Base-by-base conservation (phyloP, 139 green algal genomes). In the Edaphochlamys debaryana region DNA sequence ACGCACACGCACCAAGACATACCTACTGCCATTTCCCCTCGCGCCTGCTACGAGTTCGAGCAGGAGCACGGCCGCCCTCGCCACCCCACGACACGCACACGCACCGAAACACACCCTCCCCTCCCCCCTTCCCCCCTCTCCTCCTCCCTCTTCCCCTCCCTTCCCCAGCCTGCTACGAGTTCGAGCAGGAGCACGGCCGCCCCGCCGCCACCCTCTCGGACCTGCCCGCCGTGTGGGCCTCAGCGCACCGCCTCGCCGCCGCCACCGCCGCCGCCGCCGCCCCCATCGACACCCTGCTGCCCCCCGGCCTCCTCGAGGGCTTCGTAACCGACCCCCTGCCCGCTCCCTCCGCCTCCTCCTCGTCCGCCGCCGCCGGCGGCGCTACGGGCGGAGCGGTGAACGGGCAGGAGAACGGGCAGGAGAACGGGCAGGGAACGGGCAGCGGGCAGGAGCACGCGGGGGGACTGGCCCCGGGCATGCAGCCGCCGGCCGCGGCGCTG, bases 1-100 rank as follows among this genome's bases (percentile, higher is more conserved):
- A n/a, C n/a, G n/a, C n/a, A n/a, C n/a, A n/a, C n/a, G n/a, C n/a
- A n/a, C n/a, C n/a, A n/a, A n/a, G n/a, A n/a, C n/a, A n/a, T n/a
- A n/a, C n/a, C 45, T 54, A 54, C 13, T 54, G 45, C 45, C 45
- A 13, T 13, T 13, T 13, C 11, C 45, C 13, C 23, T 54, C 75
- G 72, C 92, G 90, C 86, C 13, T 87, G 76, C n/a, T 69, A 71
- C 37, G 70, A 87, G 6, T 94, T 92, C 76, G 88, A 94, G 76
- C 62, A 75, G 58, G 58, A 66, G 67, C 58, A 86, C 48, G 48
- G 34, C 29, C 80, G 90, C 25, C 54, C 64, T n/a, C n/a, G n/a
- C n/a, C n/a, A n/a, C n/a, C n/a, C n/a, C n/a, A n/a, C n/a, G n/a
- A n/a, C n/a, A n/a, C n/a, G n/a, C n/a, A n/a, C n/a, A n/a, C n/a